Evolutionary conservation across 1,139 yeast species (phyloP).

Genomic region (Zygoascus hellenicus): DNA sequence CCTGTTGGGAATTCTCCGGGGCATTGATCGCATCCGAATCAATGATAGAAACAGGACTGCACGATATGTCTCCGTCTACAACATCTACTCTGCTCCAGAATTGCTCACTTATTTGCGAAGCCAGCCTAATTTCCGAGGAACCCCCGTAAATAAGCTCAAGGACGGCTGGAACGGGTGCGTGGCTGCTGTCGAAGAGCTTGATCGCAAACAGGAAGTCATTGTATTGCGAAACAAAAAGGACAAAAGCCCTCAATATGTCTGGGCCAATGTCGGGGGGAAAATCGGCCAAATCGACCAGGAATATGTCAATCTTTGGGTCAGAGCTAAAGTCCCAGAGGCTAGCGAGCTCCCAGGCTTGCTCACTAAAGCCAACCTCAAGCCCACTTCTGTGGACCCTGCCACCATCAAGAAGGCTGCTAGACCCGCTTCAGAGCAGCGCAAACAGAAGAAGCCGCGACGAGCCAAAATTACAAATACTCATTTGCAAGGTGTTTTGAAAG

Average conservation of each 20-base stretch:
- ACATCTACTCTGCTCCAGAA: slow-evolving; percentile 76
- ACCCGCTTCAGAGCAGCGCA: slow-evolving; percentile 48
- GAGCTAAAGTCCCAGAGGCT: slow-evolving; percentile 71
- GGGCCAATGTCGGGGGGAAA: slow-evolving; percentile 81
- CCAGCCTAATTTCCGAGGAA: slow-evolving; percentile 85
- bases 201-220: slow-evolving; percentile 65
- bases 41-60: slow-evolving; percentile 49
- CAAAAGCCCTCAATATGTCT: slow-evolving; percentile 65
- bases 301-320: slow-evolving; percentile 75
- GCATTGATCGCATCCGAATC: slow-evolving; percentile 60
- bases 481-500: slow-evolving; percentile 91
- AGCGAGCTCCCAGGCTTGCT: slow-evolving; percentile 74
- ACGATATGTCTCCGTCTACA: slow-evolving; percentile 83
- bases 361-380: slow-evolving; percentile 81
- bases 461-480: slow-evolving; percentile 92
- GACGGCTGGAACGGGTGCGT: slow-evolving; percentile 98
- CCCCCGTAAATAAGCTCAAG: slow-evolving; percentile 78
- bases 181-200: slow-evolving; percentile 69
- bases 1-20: slow-evolving; percentile 62
- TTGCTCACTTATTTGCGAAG: slow-evolving; percentile 65
- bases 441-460: slow-evolving; percentile 86
- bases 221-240: slow-evolving; percentile 90
- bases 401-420: slow-evolving; percentile 55
- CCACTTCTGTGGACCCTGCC: slow-evolving; percentile 96
- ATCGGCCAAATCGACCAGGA: slow-evolving; percentile 76